phyloP scores from a whole-genome alignment of 805 yeast species.

The Lipomyces mesembrius region DNA sequence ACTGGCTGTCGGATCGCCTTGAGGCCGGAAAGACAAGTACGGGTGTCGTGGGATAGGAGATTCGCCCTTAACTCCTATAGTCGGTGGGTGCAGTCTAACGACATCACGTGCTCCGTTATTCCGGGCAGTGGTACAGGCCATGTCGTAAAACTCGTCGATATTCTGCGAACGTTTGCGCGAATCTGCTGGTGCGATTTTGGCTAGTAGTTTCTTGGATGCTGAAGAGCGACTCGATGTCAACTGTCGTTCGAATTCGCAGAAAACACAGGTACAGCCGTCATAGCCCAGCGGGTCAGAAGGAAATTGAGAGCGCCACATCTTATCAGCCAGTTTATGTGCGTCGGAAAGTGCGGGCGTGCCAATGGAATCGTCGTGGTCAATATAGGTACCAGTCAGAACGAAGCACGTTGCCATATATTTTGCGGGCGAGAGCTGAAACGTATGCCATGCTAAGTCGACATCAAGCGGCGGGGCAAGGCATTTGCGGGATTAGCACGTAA shows the following conservation, averaged over 20 bases:
- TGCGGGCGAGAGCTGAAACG: constrained; percentile 36
- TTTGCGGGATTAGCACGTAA: constrained; percentile 17
- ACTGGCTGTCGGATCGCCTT: constrained; percentile 6
- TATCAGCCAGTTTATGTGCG: neutral
- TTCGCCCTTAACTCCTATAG: neutral
- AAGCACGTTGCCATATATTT: constrained; percentile 14
- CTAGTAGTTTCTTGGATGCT: neutral
- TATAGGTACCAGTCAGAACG: constrained; percentile 15
- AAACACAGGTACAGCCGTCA: constrained; percentile 22
- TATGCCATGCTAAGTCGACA: constrained; percentile 40
- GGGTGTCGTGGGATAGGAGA: constrained; percentile 11
- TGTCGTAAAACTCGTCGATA: constrained; percentile 19
- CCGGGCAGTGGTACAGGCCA: constrained; percentile 8
- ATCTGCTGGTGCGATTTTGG: constrained; percentile 1
- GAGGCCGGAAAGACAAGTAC: constrained; percentile 10
- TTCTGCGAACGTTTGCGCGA: neutral
- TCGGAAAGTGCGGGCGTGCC: neutral
- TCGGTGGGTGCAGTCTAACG: constrained; percentile 5
- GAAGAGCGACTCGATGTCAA: neutral
- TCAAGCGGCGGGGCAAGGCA: constrained; percentile 36
- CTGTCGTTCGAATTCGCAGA: constrained; percentile 22
- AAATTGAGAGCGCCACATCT: constrained; percentile 5
- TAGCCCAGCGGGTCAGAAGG: constrained; percentile 16
- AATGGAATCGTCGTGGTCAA: constrained; percentile 19
- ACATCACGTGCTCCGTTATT: constrained; percentile 11